Percentiles rank a stretch among this genome's conserved stretches.
These are phyloP conservation scores for Cyphellophora attinorum DNA, from an alignment of 2,329 filamentous ascomycete species.

Conservation along the genomic window DNA sequence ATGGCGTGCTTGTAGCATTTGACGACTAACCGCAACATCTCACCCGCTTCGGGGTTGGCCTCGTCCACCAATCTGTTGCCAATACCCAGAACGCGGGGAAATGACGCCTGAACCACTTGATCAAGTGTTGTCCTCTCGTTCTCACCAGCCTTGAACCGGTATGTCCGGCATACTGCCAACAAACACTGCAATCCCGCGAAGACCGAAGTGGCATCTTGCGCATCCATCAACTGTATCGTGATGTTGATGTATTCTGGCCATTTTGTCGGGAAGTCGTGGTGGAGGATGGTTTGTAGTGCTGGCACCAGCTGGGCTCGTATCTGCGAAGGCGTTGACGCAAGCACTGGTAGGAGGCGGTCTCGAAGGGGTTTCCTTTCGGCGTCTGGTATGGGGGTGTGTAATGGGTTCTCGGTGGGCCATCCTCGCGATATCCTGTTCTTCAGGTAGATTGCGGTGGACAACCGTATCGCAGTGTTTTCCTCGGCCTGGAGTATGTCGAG, in stretches of 20 bases:
- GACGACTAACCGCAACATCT: constrained; percentile 90
- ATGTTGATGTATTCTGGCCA: constrained; percentile 95
- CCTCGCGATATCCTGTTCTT: constrained; percentile 94
- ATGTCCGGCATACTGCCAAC: constrained; percentile 87
- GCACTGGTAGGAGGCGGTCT: constrained; percentile 77
- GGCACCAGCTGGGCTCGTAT: constrained; percentile 90
- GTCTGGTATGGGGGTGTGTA: constrained; percentile 69
- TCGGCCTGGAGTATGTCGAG: constrained; percentile 85
- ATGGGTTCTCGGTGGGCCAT: constrained; percentile 73
- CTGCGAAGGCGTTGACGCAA: constrained; percentile 68
- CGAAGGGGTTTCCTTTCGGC: constrained; percentile 81
- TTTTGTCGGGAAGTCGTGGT: constrained; percentile 86
- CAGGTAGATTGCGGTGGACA: constrained; percentile 90
- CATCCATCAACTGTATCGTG: constrained; percentile 78
- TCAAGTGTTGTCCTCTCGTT: constrained; percentile 74
- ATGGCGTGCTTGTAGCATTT: constrained; percentile 98
- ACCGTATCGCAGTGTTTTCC: constrained; percentile 71
- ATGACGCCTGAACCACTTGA: constrained; percentile 83
- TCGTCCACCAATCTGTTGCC: constrained; percentile 84
- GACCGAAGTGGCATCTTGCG: constrained; percentile 75
- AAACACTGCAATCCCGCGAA: constrained; percentile 91
- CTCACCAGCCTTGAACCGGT: constrained; percentile 83
- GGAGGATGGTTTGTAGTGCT: constrained; percentile 88
- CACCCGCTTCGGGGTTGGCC: constrained; percentile 84
- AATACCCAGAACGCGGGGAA: constrained; percentile 77